phyloP scores from a whole-genome alignment of 139 green algal species.

The Coelastrella sp. region DNA sequence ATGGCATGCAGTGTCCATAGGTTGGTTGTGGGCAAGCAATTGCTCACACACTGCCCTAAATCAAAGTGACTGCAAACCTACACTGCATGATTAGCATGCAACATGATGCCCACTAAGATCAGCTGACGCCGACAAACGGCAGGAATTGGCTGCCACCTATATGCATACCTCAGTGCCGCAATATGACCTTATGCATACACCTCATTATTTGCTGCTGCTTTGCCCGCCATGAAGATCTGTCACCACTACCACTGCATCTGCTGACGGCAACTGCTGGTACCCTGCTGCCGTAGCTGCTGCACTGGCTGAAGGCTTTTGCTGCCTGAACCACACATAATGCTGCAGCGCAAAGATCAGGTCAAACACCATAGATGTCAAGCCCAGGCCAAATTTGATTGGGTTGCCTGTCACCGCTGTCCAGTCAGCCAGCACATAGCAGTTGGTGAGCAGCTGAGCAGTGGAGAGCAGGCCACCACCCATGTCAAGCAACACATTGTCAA shows the following conservation, averaged over 20 bases:
- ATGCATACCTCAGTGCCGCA: too few relatives aligned
- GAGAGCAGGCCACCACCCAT: conserved; percentile 68
- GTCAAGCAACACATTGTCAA: conserved; percentile 71
- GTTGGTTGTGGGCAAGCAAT: too few relatives aligned
- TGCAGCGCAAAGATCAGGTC: conserved; percentile 77
- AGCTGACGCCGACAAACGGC: too few relatives aligned
- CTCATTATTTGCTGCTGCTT: too few relatives aligned
- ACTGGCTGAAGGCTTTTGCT: neutral
- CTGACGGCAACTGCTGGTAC: neutral
- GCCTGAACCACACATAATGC: conserved; percentile 59
- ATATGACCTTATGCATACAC: too few relatives aligned
- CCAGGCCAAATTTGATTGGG: conserved; percentile 74
- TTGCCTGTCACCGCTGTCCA: conserved; percentile 52
- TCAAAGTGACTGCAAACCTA: too few relatives aligned
- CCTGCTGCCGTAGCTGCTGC: neutral
- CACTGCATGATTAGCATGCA: too few relatives aligned
- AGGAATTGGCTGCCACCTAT: too few relatives aligned
- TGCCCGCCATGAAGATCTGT: too few relatives aligned
- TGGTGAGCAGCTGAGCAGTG: conserved; percentile 63
- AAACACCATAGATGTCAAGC: conserved; percentile 66
- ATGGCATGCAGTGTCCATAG: too few relatives aligned
- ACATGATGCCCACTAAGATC: too few relatives aligned
- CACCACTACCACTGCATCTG: neutral
- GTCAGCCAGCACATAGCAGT: conserved; percentile 53
- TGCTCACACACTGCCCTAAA: too few relatives aligned